Base-by-base conservation (phyloP, 2,329 filamentous ascomycete genomes). In the Chlorencoelia australis region DNA sequence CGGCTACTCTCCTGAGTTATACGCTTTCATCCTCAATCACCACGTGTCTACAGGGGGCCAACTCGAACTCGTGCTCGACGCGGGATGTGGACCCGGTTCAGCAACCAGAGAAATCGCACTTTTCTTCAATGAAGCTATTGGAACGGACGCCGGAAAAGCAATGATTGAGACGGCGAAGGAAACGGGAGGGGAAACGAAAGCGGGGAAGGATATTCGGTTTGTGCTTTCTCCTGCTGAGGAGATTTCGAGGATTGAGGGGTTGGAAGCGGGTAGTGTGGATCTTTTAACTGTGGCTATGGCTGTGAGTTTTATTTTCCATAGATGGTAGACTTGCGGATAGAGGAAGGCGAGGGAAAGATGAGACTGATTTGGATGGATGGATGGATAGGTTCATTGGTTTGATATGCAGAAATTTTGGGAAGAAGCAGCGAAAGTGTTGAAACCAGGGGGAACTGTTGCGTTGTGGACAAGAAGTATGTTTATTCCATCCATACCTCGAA, bases 381-480 rank as follows among this genome's bases (percentile, higher is more conserved):
- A 17, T 32, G 14, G 5, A 21, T 28, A 58, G 42, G 63, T 61
- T 1, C 68, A 71, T 44, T 71, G 68, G 67, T 69, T 71, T 51
- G 59, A 69, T 37, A 61, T 69, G 58, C 43, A 55, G 1, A 49
- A 46, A 0, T 71, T 70, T 50, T 71, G 64, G 56, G 32, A 44
- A 2, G 50, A 58, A 4, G 68, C 64, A 2, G 65, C 62, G 1
- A 53, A 57, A 27, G 52, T 65, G 3, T 49, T 71, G 13, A 65
- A 60, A 41, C 65, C 66, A 0, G 64, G 62, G n/a, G 68, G 67
- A 8, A 69, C 60, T 4, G 58, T 69, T 3, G 65, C 65, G 3
- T 39, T 70, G 3, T 70, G 63, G 61, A 56, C 54, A 2, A 54
- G 45, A 18, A 53, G 53, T 29, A 43, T 41, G 20, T 41, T 49